Evolutionary conservation across 176 grass and related monocot species (phyloP).

Genomic region (Carex cristatella): DNA sequence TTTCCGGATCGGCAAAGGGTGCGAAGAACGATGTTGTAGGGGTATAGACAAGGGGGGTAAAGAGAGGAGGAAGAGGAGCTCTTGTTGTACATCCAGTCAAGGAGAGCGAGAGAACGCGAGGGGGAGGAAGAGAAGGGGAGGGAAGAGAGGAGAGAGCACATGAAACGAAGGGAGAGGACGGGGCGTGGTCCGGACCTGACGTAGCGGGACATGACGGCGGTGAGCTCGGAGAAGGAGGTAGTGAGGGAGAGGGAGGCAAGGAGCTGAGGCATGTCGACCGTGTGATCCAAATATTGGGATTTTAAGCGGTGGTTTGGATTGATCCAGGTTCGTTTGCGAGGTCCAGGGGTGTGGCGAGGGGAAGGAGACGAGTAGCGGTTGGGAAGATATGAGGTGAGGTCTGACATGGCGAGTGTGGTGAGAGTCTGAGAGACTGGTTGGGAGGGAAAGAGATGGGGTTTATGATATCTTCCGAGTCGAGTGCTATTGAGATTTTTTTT

Average conservation of each 20-base stretch:
- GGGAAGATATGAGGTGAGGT: slow-evolving; percentile 10
- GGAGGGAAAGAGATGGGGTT: background rate
- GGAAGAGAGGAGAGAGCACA: slow-evolving; percentile 84
- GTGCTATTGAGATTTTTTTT: background rate
- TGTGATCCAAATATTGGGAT: slow-evolving; percentile 34
- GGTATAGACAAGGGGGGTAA: slow-evolving; percentile 37
- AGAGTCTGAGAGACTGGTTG: background rate
- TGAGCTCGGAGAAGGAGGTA: slow-evolving; percentile 45
- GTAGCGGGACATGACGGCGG: slow-evolving; percentile 44
- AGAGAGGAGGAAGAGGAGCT: slow-evolving; percentile 24
- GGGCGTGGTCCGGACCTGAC: slow-evolving; percentile 12
- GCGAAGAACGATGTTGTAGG: slow-evolving; percentile 78
- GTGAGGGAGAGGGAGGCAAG: slow-evolving; percentile 40
- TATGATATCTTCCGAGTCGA: background rate
- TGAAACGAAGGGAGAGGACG: slow-evolving; percentile 61
- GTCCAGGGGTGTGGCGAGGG: background rate
- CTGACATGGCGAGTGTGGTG: background rate
- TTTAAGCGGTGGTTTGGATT: slow-evolving; percentile 39
- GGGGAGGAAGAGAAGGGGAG: slow-evolving; percentile 54
- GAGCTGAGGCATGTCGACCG: slow-evolving; percentile 45
- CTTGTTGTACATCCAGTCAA: slow-evolving; percentile 44
- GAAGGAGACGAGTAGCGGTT: slow-evolving; percentile 3
- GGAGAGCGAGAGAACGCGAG: slow-evolving; percentile 73
- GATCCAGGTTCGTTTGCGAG: slow-evolving; percentile 37
- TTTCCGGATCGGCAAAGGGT: slow-evolving; percentile 40